Base-by-base conservation (phyloP, 805 yeast genomes). In the Candida ascalaphidarum region DNA sequence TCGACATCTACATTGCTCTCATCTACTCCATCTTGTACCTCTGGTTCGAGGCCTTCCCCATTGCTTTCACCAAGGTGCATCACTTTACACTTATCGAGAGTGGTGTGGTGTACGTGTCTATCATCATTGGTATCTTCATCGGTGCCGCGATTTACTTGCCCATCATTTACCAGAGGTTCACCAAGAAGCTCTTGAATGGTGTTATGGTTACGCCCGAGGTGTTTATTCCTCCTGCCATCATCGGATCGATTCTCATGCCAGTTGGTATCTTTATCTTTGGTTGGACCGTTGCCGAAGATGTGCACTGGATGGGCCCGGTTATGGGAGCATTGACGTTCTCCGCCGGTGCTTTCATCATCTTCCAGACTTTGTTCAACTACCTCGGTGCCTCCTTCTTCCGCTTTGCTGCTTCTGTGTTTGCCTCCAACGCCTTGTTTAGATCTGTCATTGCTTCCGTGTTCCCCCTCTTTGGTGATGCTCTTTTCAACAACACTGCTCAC, bases 31-130 rank as follows among this genome's bases (percentile, higher is more conserved):
- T 66, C 17, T 37, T 71, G 35, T 77, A 72, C 45, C 46, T 73
- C 13, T 75, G 71, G 58, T 71, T 75, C 40, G 81, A 77, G 48
- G 74, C 73, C 4, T 72, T 71, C 50, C 81, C 83, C 7, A 54
- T 74, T 22, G 74, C 70, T 3, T 77, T 66, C 35, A 31, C 36
- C 16, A 68, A 60, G 3, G 41, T 58, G 13, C 59, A 71, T 36
- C 43, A 57, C 18, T 76, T 76, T 47, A 61, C 70, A 4, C 40
- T 60, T 14, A 58, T 72, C 18, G 71, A 67, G 29, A 31, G 48
- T 37, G 76, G 79, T 13, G 49, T 59, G 3, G 49, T 77, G 1
- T 77, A 61, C 47, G 25, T 70, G 22, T 58, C 71, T 11, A 49
- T 68, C 22, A 41, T 61, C 27, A 55, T 69, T 21, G 81, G 82